These are phyloP conservation scores for Oryza glaberrima DNA, from an alignment of 176 grass and related monocot species.

Conservation along the genomic window DNA sequence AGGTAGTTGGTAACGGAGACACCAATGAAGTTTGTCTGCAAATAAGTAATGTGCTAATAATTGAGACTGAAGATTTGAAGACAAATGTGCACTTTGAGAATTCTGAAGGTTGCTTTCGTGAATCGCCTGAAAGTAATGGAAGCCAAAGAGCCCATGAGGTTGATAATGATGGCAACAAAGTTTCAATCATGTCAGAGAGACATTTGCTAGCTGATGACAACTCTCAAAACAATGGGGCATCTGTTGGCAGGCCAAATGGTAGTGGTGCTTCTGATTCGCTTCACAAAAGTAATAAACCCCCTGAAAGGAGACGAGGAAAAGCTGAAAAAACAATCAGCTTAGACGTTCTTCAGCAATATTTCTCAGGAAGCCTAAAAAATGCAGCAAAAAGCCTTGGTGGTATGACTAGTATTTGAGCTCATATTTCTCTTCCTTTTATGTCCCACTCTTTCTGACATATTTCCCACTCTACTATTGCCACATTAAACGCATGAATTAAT, in stretches of 20 bases:
- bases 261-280: slow-evolving; percentile 59
- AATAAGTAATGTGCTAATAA: slow-evolving; percentile 48
- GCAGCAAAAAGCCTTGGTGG: slow-evolving; percentile 94
- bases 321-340: slow-evolving; percentile 96
- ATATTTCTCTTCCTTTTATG: background rate
- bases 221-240: slow-evolving; percentile 50
- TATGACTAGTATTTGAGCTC: slow-evolving; percentile 50
- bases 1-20: slow-evolving; percentile 55
- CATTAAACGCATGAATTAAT: background rate
- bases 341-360: slow-evolving; percentile 93
- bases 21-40: slow-evolving; percentile 49
- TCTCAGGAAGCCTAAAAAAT: slow-evolving; percentile 88
- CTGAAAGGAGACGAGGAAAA: slow-evolving; percentile 85
- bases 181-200: slow-evolving; percentile 35
- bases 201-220: slow-evolving; percentile 45
- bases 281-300: slow-evolving; percentile 56
- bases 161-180: slow-evolving; percentile 41
- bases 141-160: slow-evolving; percentile 22
- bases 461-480: slow-evolving; percentile 9
- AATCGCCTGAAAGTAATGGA: slow-evolving; percentile 39
- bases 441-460: slow-evolving; percentile 11
- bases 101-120: slow-evolving; percentile 44
- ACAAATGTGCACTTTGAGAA: slow-evolving; percentile 35
- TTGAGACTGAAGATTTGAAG: slow-evolving; percentile 56
- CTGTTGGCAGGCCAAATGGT: slow-evolving; percentile 47